Percentiles rank a stretch among this genome's conserved stretches.
phyloP scores from a whole-genome alignment of 768 basidiomycete genomes.

The Lactifluus rugatus region DNA sequence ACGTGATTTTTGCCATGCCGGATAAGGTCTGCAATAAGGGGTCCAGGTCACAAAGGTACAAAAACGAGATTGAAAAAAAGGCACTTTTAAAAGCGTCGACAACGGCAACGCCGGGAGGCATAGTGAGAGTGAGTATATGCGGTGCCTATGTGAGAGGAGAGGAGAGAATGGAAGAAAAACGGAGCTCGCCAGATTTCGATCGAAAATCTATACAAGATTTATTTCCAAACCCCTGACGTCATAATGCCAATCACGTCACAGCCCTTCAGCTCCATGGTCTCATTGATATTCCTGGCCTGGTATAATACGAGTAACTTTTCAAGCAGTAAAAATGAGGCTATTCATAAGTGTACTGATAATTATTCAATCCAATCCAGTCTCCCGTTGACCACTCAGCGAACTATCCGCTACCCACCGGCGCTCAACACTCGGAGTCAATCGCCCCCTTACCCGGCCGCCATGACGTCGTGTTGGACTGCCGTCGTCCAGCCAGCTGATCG shows the following conservation, averaged over 20 bases:
- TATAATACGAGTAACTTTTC: background rate
- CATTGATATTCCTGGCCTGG: too few relatives aligned
- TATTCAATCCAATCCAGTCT: background rate
- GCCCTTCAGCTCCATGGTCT: too few relatives aligned
- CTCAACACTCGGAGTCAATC: slow-evolving; percentile 14
- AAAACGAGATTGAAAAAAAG: background rate
- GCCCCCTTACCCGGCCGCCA: background rate
- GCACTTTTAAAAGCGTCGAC: slow-evolving; percentile 19
- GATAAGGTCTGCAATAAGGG: slow-evolving; percentile 36
- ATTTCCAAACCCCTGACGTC: slow-evolving; percentile 12
- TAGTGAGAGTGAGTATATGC: background rate
- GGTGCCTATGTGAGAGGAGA: background rate
- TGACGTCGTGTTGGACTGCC: background rate
- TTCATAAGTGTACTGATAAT: background rate
- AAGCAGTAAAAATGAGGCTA: background rate
- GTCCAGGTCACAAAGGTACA: background rate
- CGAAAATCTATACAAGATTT: background rate
- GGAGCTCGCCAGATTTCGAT: background rate
- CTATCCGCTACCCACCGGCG: background rate
- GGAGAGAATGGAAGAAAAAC: background rate
- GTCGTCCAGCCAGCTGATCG: slow-evolving; percentile 1
- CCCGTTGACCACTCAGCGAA: background rate
- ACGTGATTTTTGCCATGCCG: slow-evolving; percentile 43
- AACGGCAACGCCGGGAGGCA: slow-evolving; percentile 18
- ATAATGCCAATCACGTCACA: slow-evolving; percentile 13